Percentiles rank a stretch among this genome's conserved stretches.
phyloP scores from a whole-genome alignment of 2,329 filamentous ascomycete genomes.

The Arthrobotrys iridis region DNA sequence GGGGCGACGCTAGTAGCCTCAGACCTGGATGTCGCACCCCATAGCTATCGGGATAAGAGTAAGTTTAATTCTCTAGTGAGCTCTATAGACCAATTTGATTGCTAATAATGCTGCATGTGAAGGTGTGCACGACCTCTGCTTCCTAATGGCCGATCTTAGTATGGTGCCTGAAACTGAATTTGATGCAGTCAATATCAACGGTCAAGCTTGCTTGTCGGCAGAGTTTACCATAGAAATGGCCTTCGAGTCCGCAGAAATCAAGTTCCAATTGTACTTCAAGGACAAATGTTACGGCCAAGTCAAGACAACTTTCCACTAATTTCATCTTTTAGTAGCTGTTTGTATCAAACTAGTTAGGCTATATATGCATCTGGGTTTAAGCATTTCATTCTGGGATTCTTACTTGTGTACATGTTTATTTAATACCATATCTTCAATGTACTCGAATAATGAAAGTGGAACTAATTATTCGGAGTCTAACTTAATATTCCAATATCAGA shows the following conservation, averaged over 20 bases:
- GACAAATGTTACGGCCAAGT: slow-evolving; percentile 52
- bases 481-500: no score
- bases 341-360: background rate
- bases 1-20: slow-evolving; percentile 50
- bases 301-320: slow-evolving; percentile 51
- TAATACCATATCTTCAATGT: no score
- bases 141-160: slow-evolving; percentile 50
- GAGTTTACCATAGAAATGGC: slow-evolving; percentile 53
- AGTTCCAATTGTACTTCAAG: slow-evolving; percentile 53
- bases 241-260: slow-evolving; percentile 50
- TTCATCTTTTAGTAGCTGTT: background rate
- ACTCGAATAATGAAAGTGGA: no score
- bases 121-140: slow-evolving; percentile 52
- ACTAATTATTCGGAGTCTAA: no score
- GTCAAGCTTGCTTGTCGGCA: slow-evolving; percentile 37
- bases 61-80: background rate
- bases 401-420: no score
- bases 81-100: background rate
- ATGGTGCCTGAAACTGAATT: slow-evolving; percentile 45
- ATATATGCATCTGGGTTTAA: no score
- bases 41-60: slow-evolving; percentile 52
- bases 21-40: slow-evolving; percentile 39
- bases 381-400: no score
- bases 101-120: background rate
- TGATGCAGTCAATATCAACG: slow-evolving; percentile 43